Percentiles rank a stretch among this genome's conserved stretches.
Conservation (phyloP, 352 stramenopile genomes). For the Phytophthora megakarya region DNA sequence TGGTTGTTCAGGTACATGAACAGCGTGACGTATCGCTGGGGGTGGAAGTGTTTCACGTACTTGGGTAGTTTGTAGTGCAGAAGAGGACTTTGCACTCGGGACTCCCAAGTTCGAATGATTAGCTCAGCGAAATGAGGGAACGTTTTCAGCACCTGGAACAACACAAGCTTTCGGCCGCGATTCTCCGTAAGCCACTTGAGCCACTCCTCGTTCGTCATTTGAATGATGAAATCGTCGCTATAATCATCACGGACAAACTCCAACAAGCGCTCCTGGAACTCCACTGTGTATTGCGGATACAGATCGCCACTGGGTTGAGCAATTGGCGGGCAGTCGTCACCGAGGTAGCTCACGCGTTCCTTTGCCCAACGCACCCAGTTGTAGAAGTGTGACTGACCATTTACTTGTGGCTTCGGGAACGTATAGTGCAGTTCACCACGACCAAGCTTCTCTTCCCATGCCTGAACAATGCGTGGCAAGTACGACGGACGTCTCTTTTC, state of each 20-base stretch:
- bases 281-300: conserved; percentile 77
- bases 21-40: conserved; percentile 96
- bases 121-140: conserved; percentile 66
- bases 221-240: conserved; percentile 54
- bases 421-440: too few species aligned
- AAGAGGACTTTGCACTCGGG: conserved; percentile 33
- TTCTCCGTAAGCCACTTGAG: conserved; percentile 74
- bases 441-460: conserved; percentile 66
- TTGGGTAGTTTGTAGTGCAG: conserved; percentile 64
- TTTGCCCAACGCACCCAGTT: conserved; percentile 84
- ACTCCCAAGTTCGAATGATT: conserved; percentile 71
- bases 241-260: conserved; percentile 69
- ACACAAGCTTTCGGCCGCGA: conserved; percentile 55
- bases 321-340: conserved; percentile 45
- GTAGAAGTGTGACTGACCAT: conserved; percentile 71
- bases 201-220: conserved; percentile 62
- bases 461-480: conserved; percentile 53
- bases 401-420: conserved; percentile 59
- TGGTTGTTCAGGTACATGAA: conserved; percentile 98
- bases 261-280: conserved; percentile 62
- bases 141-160: conserved; percentile 61
- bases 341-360: conserved; percentile 69
- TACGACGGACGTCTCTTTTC: conserved; percentile 54
- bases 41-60: conserved; percentile 80
- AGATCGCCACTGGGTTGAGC: conserved; percentile 55